Evolutionary conservation across 306 rosid species (phyloP), one percentile per base, ranked within the genome.

Genomic region (Sechiopsis laciniata): DNA sequence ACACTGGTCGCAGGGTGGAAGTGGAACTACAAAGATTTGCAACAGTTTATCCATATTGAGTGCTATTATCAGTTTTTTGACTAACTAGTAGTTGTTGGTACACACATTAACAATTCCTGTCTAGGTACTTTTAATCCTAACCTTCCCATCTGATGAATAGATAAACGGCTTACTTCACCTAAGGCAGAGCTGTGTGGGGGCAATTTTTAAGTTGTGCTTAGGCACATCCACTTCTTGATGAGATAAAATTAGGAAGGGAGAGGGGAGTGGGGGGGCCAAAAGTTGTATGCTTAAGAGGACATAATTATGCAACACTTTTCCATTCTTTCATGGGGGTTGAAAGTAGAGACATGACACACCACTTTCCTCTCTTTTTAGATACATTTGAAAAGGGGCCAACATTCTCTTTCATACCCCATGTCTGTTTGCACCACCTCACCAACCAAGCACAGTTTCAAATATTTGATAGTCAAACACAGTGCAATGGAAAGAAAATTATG

Each of bases 311-410:
- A 76, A 74, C 75, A 82, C 81, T 82, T 89, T 64, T 80, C 78
- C 82, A 83, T 83, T 87, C 85, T 87, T 81, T 69, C 89, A 81
- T 82, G 82, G 83, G 85, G 87, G 75, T 85, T 83, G 86, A 90
- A 81, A 73, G 26, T 19, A 22, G 89, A 79, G 92, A 84, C 89
- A 90, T 79, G 85, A 78, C 90, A 86, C 85, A 76, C 89, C 82
- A 77, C 82, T 78, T 79, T 79, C 81, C 87, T 77, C 80, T 74
- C 80, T 78, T 81, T 89, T 85, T 85, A 90, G 91, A 82, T 83
- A 88, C 88, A 87, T 90, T 90, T 90, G 85, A 82, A 83, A 81
- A 83, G 88, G 90, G 83, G 75, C 85, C 90, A 75, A 54, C 56
- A 76, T 67, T 76, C 74, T 35, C 78, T 52, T 16, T 68, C 57